A percentile compares a stretch with the other conserved stretches of the same genome.
These are phyloP conservation scores for Debaryomycetaceae sp. DNA, from an alignment of 1,139 yeast genomes.

Conservation along the genomic window DNA sequence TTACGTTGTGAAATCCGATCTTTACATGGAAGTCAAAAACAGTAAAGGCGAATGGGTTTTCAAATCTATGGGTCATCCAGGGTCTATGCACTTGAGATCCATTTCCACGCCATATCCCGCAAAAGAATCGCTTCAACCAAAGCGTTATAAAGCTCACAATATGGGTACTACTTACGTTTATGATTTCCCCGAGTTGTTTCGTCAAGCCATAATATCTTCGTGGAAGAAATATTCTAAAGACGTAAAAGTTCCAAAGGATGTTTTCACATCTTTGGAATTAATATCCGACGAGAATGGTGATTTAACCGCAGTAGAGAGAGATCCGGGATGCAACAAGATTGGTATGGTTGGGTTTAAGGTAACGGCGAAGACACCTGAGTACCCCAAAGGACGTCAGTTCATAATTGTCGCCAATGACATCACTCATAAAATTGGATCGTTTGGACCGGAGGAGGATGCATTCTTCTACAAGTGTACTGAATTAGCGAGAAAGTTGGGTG, in stretches of 20 bases:
- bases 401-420: conserved; percentile 94
- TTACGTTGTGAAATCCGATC: conserved; percentile 91
- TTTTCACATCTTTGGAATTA: conserved; percentile 75
- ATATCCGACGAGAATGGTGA: conserved; percentile 76
- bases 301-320: conserved; percentile 86
- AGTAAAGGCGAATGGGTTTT: conserved; percentile 94
- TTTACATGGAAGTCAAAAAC: conserved; percentile 91
- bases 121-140: conserved; percentile 96
- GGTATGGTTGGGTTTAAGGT: conserved; percentile 98
- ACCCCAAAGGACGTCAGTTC: conserved; percentile 93
- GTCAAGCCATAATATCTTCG: conserved; percentile 80
- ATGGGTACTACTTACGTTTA: conserved; percentile 98
- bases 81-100: conserved; percentile 95
- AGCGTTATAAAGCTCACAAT: conserved; percentile 95
- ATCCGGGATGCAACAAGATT: conserved; percentile 90
- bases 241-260: conserved; percentile 68
- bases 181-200: conserved; percentile 98
- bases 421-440: conserved; percentile 96
- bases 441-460: conserved; percentile 95
- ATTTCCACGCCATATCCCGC: conserved; percentile 96
- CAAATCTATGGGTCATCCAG: conserved; percentile 91
- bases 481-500: conserved; percentile 82
- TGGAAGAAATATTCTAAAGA: conserved; percentile 69
- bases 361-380: conserved; percentile 91
- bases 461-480: conserved; percentile 92